Evolutionary conservation across 2,329 filamentous ascomycete species (phyloP).

Genomic region (Cercospora sojina): DNA sequence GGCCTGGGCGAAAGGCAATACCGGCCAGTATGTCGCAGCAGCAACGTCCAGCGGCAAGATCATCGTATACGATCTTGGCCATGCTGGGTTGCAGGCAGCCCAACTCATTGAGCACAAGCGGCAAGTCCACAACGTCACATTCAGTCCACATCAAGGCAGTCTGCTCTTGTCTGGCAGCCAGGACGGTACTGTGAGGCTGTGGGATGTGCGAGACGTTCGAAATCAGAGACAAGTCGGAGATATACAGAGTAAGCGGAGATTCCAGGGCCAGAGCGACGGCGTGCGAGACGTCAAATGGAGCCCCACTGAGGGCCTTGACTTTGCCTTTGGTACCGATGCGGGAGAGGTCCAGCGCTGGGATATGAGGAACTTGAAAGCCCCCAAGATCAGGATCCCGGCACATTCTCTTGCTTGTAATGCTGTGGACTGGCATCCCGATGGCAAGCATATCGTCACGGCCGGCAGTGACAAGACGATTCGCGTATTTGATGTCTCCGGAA

Average conservation of each 20-base stretch:
- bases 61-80: slow-evolving; percentile 63
- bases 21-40: slow-evolving; percentile 60
- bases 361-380: slow-evolving; percentile 56
- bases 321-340: slow-evolving; percentile 64
- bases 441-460: slow-evolving; percentile 63
- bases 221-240: slow-evolving; percentile 42
- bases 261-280: slow-evolving; percentile 58
- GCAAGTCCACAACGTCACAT: slow-evolving; percentile 65
- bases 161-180: slow-evolving; percentile 64
- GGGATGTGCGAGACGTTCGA: slow-evolving; percentile 60
- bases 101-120: slow-evolving; percentile 64
- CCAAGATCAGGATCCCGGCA: slow-evolving; percentile 60
- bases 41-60: slow-evolving; percentile 65
- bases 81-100: slow-evolving; percentile 59
- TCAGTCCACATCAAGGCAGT: slow-evolving; percentile 61
- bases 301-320: slow-evolving; percentile 60
- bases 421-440: slow-evolving; percentile 67
- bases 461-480: slow-evolving; percentile 62
- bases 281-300: slow-evolving; percentile 66
- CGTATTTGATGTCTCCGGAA: slow-evolving; percentile 62
- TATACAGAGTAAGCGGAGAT: slow-evolving; percentile 56
- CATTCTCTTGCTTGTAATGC: slow-evolving; percentile 58
- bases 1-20: slow-evolving; percentile 65
- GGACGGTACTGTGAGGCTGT: slow-evolving; percentile 63
- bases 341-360: slow-evolving; percentile 66